phyloP scores from a whole-genome alignment of 129 eudicot genomes.

The Saussurea involucrata region DNA sequence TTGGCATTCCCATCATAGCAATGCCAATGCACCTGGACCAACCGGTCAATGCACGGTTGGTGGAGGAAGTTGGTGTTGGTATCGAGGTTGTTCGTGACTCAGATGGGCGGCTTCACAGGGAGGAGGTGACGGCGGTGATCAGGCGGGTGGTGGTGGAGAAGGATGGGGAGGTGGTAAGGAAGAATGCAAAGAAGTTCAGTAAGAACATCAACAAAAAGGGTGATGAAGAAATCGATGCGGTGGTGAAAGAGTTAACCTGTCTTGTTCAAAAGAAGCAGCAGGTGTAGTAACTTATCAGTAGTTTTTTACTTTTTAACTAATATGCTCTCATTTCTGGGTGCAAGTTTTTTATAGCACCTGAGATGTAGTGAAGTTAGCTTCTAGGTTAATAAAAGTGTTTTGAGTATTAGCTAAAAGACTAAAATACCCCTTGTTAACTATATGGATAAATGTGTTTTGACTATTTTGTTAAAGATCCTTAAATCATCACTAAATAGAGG shows the following conservation, averaged over 20 bases:
- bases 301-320: background rate
- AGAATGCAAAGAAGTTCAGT: background rate
- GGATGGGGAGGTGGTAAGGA: background rate
- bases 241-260: background rate
- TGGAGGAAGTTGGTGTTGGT: background rate
- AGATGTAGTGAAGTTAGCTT: background rate
- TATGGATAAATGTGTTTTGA: background rate
- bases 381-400: background rate
- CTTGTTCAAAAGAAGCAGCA: background rate
- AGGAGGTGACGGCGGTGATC: background rate
- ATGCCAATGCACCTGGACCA: slow-evolving; percentile 17
- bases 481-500: no score
- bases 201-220: background rate
- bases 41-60: slow-evolving; percentile 7
- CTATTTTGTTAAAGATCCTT: background rate
- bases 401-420: background rate
- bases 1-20: slow-evolving; percentile 9
- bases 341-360: background rate
- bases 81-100: slow-evolving; percentile 5
- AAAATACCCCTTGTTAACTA: background rate
- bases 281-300: background rate
- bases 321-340: background rate
- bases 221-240: slow-evolving; percentile 5
- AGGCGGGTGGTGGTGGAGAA: slow-evolving; percentile 6
- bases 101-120: background rate